A percentile compares a stretch with the other conserved stretches of the same genome.
Evolutionary conservation across 2,329 filamentous ascomycete genomes (phyloP).

Genomic region (Talaromyces sp.): DNA sequence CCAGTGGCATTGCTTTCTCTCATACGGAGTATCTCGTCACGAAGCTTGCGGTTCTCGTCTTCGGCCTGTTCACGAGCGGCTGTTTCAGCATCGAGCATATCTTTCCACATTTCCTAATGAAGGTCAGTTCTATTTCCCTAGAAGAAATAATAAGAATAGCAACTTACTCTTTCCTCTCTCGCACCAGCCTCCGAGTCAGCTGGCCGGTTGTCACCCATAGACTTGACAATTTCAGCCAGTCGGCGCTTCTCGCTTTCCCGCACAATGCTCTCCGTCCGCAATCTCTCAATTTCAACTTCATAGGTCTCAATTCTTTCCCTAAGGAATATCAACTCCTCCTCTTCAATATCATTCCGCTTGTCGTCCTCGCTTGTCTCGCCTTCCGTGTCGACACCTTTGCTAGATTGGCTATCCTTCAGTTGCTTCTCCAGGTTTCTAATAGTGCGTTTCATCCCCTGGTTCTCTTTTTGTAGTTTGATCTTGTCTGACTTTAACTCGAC

Average conservation of each 20-base stretch:
- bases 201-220: slow-evolving; percentile 51
- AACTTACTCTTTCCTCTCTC: slow-evolving; percentile 43
- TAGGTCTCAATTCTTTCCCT: slow-evolving; percentile 82
- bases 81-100: slow-evolving; percentile 87
- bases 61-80: slow-evolving; percentile 83
- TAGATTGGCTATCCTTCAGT: slow-evolving; percentile 51
- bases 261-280: slow-evolving; percentile 69
- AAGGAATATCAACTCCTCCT: slow-evolving; percentile 80
- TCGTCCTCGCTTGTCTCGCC: slow-evolving; percentile 41
- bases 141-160: slow-evolving; percentile 3
- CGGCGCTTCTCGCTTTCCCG: slow-evolving; percentile 82
- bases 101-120: slow-evolving; percentile 79
- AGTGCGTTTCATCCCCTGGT: slow-evolving; percentile 72
- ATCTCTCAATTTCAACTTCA: slow-evolving; percentile 73
- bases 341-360: slow-evolving; percentile 49
- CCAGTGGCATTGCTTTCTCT: slow-evolving; percentile 34
- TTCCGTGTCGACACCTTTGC: slow-evolving; percentile 41
- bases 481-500: slow-evolving; percentile 90
- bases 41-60: slow-evolving; percentile 76
- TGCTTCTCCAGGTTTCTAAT: slow-evolving; percentile 84
- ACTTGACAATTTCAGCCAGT: slow-evolving; percentile 73
- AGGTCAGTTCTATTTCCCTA: slow-evolving; percentile 14
- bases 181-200: slow-evolving; percentile 48
- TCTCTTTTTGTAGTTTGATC: slow-evolving; percentile 83
- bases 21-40: slow-evolving; percentile 75